Conservation (phyloP, 2,329 filamentous ascomycete species). For the Verticillium alfalfae region DNA sequence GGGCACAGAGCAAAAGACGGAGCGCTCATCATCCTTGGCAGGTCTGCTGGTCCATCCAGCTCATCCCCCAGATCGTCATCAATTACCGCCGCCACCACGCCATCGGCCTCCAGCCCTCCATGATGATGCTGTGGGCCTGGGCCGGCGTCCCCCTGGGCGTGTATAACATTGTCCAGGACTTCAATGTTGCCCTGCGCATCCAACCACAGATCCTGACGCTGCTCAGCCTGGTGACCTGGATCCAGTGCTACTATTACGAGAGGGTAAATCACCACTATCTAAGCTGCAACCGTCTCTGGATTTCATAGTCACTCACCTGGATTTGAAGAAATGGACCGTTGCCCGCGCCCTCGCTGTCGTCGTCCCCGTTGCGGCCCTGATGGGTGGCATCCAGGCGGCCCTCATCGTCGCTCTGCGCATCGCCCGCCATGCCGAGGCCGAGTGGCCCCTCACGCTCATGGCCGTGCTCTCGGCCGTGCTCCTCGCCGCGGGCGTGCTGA, state of each 20-base stretch:
- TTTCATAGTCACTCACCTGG: not conserved
- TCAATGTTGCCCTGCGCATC: conserved; percentile 34
- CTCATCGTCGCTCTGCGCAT: conserved; percentile 52
- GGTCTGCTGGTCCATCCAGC: conserved; percentile 60
- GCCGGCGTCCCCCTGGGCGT: conserved; percentile 62
- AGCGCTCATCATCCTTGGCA: conserved; percentile 14
- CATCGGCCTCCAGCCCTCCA: conserved; percentile 58
- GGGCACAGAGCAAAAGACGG: not conserved
- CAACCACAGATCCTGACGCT: conserved; percentile 37
- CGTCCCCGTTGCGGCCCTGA: conserved; percentile 42
- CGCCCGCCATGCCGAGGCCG: conserved; percentile 32
- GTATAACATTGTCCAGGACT: conserved; percentile 35
- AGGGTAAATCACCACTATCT: conserved; percentile 20
- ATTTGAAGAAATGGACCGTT: conserved; percentile 43
- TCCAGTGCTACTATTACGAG: conserved; percentile 36
- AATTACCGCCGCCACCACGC: conserved; percentile 64
- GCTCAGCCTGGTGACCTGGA: conserved; percentile 36
- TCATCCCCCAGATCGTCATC: conserved; percentile 64
- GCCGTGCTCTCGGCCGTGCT: conserved; percentile 58
- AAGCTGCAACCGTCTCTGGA: not conserved
- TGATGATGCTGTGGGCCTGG: conserved; percentile 69
- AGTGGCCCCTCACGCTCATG: conserved; percentile 64
- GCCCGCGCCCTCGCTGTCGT: conserved; percentile 41
- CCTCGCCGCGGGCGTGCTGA: conserved; percentile 59
- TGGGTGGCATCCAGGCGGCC: conserved; percentile 54